Percentiles rank a stretch among this genome's conserved stretches.
These are phyloP conservation scores for Xylogone sp. DNA, from an alignment of 2,329 filamentous ascomycete species.

Conservation along the genomic window DNA sequence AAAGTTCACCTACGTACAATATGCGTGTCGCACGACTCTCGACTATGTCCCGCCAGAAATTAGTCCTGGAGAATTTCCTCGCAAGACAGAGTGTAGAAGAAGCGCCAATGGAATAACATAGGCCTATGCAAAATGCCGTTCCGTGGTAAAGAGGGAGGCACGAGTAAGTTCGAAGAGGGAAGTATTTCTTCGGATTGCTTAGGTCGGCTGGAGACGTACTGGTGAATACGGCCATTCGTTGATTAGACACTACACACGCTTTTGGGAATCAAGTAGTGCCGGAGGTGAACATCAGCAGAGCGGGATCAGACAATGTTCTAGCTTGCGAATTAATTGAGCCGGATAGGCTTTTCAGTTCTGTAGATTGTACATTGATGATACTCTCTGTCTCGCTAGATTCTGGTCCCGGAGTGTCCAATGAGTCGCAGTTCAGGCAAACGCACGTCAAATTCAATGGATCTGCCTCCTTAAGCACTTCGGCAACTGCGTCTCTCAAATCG, in stretches of 20 bases:
- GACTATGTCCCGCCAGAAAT: constrained; percentile 41
- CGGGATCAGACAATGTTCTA: too few species aligned
- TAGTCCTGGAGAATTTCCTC: constrained; percentile 40
- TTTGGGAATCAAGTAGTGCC: constrained; percentile 45
- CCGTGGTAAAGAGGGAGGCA: constrained; percentile 45
- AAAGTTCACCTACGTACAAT: constrained; percentile 45
- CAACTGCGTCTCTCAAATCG: too few species aligned
- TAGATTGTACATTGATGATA: too few species aligned
- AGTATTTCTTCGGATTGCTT: constrained; percentile 36
- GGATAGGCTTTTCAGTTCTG: too few species aligned
- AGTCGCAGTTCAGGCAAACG: too few species aligned
- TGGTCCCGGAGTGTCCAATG: too few species aligned
- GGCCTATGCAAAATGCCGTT: constrained; percentile 40
- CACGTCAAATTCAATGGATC: too few species aligned
- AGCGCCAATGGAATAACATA: constrained; percentile 36
- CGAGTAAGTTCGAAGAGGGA: constrained; percentile 41
- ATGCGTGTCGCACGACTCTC: constrained; percentile 38
- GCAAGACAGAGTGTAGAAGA: constrained; percentile 37
- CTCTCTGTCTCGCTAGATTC: too few species aligned
- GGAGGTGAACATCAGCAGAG: too few species aligned
- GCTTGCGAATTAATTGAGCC: too few species aligned
- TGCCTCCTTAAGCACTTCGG: too few species aligned
- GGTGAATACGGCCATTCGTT: constrained; percentile 32
- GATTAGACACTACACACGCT: constrained; percentile 37
- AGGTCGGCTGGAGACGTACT: constrained; percentile 33